Base-by-base conservation (phyloP, 2,329 filamentous ascomycete genomes). In the Apiospora marii region DNA sequence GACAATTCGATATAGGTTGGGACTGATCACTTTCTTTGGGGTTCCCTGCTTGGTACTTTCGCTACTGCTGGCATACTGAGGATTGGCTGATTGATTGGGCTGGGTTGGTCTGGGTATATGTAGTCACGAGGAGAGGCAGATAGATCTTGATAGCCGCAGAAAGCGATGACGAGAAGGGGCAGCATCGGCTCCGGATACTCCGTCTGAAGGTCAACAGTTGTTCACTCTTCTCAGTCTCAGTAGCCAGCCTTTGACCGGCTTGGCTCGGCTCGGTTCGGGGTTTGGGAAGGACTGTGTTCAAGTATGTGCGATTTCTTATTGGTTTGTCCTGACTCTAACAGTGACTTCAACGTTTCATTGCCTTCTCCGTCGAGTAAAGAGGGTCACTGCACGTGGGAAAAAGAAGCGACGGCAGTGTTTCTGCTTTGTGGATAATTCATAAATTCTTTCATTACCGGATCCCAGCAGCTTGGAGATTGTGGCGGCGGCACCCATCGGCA, bases 401-500 rank as follows among this genome's bases (percentile, higher is more conserved):
- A 22, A 41, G 19, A 41, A 37, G 22, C 58, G 58, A 64, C 6
- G 19, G n/a, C 58, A 41, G 34, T n/a, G 58, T 49, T 49, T 49
- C 4, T n/a, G 19, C 46, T 49, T 22, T 8, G 46, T 49, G 46
- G 46, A 49, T 49, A 49, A 49, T 49, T 49, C 30, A 41, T 64
- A n/a, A 41, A 41, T n/a, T 14, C 19, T 64, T 34, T 34, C 16
- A 41, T 8, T 6, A 41, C 58, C 30, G 22, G 58, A 64, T 41
- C 58, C 58, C 34, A 64, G 58, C 30, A n/a, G 19, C 3, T 12
- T 22, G 16, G 34, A 64, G 19, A 64, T 64, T 61, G 46, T n/a
- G n/a, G n/a, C 58, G 58, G 58, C 58, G 58, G 58, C 58, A 64
- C 24, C 34, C 58, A 64, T 64, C 58, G 58, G 58, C 58, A 64